Conservation (phyloP, 2,329 filamentous ascomycete species). For the Fusarium vanettenii region DNA sequence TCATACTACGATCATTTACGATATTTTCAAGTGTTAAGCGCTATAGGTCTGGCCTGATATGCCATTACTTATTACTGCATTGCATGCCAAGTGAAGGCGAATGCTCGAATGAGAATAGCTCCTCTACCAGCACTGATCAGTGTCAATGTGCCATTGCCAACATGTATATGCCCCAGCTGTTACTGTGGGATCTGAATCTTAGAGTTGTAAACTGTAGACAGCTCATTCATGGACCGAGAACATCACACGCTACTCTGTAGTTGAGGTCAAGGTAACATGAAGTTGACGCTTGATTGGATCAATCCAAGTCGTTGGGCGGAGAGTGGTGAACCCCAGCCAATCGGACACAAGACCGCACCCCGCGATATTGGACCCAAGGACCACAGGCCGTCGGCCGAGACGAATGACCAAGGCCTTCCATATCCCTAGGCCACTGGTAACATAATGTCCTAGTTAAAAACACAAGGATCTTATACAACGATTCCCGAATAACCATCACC, state of each 20-base stretch:
- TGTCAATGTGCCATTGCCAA: neutral
- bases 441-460: neutral
- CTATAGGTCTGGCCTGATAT: neutral
- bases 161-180: neutral
- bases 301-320: neutral
- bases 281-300: neutral
- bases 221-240: neutral
- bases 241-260: neutral
- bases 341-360: neutral
- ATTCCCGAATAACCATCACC: neutral
- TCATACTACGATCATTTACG: neutral
- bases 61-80: neutral
- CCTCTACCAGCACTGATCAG: neutral
- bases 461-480: neutral
- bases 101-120: neutral
- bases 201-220: neutral
- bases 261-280: neutral
- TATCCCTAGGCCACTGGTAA: neutral
- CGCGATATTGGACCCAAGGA: neutral
- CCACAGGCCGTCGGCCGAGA: neutral
- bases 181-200: neutral
- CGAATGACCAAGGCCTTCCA: neutral
- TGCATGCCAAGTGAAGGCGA: neutral
- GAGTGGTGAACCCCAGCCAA: neutral
- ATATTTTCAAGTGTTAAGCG: neutral